These are phyloP conservation scores for Parmelia sp. DNA, from an alignment of 495 filamentous ascomycete species.

Conservation along the genomic window DNA sequence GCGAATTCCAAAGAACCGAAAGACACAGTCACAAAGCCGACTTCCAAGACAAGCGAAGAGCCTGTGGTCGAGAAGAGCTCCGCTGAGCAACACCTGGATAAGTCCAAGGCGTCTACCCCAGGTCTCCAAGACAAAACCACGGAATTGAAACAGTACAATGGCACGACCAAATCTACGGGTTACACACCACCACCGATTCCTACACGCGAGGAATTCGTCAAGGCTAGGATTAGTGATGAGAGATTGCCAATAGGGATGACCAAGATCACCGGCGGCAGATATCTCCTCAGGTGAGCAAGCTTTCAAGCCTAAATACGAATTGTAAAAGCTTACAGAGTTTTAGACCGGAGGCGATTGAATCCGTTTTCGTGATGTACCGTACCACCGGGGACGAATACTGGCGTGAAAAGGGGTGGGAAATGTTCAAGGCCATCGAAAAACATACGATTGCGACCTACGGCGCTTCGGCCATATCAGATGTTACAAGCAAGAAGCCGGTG, in stretches of 20 bases:
- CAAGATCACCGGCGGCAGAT: constrained; percentile 51
- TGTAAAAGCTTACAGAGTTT: neutral
- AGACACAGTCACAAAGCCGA: neutral
- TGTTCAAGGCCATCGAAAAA: constrained; percentile 70
- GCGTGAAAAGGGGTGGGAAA: constrained; percentile 84
- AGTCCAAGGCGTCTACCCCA: neutral
- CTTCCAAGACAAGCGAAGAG: neutral
- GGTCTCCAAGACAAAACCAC: neutral
- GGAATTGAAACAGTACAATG: neutral
- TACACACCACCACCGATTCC: constrained; percentile 16
- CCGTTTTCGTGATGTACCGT: constrained; percentile 92
- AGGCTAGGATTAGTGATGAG: constrained; percentile 51
- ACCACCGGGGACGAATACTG: constrained; percentile 74
- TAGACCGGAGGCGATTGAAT: constrained; percentile 90
- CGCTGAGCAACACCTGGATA: constrained; percentile 1
- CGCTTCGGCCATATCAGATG: constrained; percentile 69
- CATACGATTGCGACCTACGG: constrained; percentile 61
- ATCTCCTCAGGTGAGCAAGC: constrained; percentile 66
- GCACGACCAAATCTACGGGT: neutral
- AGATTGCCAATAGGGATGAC: constrained; percentile 62
- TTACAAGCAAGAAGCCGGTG: constrained; percentile 47
- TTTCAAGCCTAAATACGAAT: constrained; percentile 58
- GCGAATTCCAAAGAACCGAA: neutral
- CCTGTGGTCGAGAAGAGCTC: neutral
- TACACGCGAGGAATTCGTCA: constrained; percentile 57